Evolutionary conservation across 164 flowering plant species (phyloP).

Genomic region (Nymphaea colorata): DNA sequence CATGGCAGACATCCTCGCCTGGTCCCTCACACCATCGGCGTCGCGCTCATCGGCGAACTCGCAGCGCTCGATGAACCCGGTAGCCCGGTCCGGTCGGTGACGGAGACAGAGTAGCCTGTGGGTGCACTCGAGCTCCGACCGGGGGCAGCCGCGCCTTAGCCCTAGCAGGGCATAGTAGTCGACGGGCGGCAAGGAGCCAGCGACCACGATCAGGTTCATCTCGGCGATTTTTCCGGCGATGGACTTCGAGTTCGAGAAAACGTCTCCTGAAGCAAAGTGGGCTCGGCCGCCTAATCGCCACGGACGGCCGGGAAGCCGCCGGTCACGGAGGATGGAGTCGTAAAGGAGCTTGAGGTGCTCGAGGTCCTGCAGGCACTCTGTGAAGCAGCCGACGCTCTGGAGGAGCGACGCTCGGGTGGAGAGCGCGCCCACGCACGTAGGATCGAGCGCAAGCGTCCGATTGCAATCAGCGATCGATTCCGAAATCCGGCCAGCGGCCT

Average conservation of each 20-base stretch:
- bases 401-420: conserved; percentile 56
- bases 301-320: conserved; percentile 24
- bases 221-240: not conserved
- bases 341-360: conserved; percentile 92
- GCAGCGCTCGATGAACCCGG: conserved; percentile 54
- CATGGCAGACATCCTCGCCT: conserved; percentile 73
- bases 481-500: conserved; percentile 59
- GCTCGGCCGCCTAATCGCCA: conserved; percentile 16
- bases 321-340: conserved; percentile 67
- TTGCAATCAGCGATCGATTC: conserved; percentile 89
- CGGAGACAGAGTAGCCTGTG: conserved; percentile 53
- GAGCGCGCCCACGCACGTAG: conserved; percentile 64
- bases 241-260: not conserved
- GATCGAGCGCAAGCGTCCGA: conserved; percentile 65
- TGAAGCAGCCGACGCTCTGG: conserved; percentile 57
- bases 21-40: conserved; percentile 56
- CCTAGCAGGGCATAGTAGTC: conserved; percentile 81
- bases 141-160: conserved; percentile 69
- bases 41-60: conserved; percentile 65
- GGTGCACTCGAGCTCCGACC: conserved; percentile 80
- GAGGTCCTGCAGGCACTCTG: conserved; percentile 86
- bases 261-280: not conserved
- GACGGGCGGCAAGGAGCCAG: conserved; percentile 15
- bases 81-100: conserved; percentile 75
- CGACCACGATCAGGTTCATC: not conserved